Base-by-base conservation (phyloP, 345 rosid species). In the Moricandia moricandioides region DNA sequence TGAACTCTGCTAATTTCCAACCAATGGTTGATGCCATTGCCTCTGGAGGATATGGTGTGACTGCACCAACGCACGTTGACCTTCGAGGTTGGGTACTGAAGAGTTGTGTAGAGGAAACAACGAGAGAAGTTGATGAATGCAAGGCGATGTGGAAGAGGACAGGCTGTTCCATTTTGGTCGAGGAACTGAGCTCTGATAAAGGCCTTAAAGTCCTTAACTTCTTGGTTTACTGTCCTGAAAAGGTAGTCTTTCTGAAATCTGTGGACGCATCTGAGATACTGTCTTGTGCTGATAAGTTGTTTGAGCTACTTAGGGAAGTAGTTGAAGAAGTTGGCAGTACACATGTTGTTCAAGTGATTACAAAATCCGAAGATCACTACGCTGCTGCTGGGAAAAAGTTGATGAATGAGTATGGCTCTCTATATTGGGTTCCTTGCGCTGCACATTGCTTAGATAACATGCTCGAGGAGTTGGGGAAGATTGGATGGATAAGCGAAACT, bases 381-480 rank as follows among this genome's bases (percentile, higher is more conserved):
- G 35, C 76, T 30, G 84, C 69, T 66, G 93, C 88, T 14, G 91
- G 96, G 18, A 88, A 80, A 80, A 86, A 61, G 71, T 62, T 94
- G 80, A 84, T 86, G 80, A 82, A 80, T 65, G 77, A 79, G 56
- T 88, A 85, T 74, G 91, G 89, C 13, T 82, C 83, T 60, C 80
- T 94, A 11, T 94, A 85, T 51, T 91, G 96, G 96, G 84, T 89
- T 72, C 96, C 97, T 69, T 91, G 96, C 66, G 91, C 95, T 59
- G 82, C 85, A 69, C 85, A 71, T 65, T 88, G 88, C 79, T 72
- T 90, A 56, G 89, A 88, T 77, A 68, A 82, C 84, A 94, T 94
- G 74, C 92, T 94, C 3, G 91, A 86, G 68, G 96, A 94, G 66
- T 86, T 94, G 47, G 73, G 43, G 24, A 67, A 67, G 1, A 13